phyloP scores from a whole-genome alignment of 352 stramenopile genomes.

The Pythium myriotylum region DNA sequence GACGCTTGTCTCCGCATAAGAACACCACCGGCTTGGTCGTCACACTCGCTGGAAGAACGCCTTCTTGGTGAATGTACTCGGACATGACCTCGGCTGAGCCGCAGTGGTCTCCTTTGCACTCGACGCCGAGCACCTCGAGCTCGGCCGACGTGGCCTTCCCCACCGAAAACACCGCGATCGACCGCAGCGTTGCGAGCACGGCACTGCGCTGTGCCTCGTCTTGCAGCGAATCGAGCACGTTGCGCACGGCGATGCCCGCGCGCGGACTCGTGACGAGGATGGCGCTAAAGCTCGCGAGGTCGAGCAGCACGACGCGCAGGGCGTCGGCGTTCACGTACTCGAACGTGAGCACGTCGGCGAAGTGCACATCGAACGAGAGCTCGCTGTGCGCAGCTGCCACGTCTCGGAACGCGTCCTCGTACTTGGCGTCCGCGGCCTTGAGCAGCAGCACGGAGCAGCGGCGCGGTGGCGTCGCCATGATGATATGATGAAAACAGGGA shows the following conservation, averaged over 20 bases:
- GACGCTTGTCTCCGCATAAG: slow-evolving; percentile 74
- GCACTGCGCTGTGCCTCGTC: slow-evolving; percentile 10
- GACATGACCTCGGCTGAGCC: slow-evolving; percentile 69
- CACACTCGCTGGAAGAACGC: slow-evolving; percentile 36
- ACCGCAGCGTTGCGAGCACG: slow-evolving; percentile 35
- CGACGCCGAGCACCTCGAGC: slow-evolving; percentile 52
- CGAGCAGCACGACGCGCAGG: slow-evolving; percentile 40
- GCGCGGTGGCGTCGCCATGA: slow-evolving; percentile 2
- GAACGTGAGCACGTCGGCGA: slow-evolving; percentile 72
- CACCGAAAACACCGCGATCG: slow-evolving; percentile 60
- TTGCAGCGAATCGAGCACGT: slow-evolving; percentile 35
- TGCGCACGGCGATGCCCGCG: slow-evolving; percentile 53
- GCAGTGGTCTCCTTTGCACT: slow-evolving; percentile 62
- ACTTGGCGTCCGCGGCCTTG: slow-evolving; percentile 66
- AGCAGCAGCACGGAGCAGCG: slow-evolving; percentile 54
- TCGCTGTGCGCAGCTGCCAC: not conserved
- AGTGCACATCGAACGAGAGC: slow-evolving; percentile 33
- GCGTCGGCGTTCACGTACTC: slow-evolving; percentile 56
- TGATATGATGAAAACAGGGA: not conserved
- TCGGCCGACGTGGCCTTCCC: slow-evolving; percentile 66
- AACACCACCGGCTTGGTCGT: slow-evolving; percentile 67
- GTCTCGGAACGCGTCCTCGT: slow-evolving; percentile 42
- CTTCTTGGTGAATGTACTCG: slow-evolving; percentile 44
- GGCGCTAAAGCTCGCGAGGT: slow-evolving; percentile 54
- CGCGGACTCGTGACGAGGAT: slow-evolving; percentile 80